Evolutionary conservation across 2,329 filamentous ascomycete genomes (phyloP), one percentile per base, ranked within the genome.

Genomic region (Huntiella savannae): DNA sequence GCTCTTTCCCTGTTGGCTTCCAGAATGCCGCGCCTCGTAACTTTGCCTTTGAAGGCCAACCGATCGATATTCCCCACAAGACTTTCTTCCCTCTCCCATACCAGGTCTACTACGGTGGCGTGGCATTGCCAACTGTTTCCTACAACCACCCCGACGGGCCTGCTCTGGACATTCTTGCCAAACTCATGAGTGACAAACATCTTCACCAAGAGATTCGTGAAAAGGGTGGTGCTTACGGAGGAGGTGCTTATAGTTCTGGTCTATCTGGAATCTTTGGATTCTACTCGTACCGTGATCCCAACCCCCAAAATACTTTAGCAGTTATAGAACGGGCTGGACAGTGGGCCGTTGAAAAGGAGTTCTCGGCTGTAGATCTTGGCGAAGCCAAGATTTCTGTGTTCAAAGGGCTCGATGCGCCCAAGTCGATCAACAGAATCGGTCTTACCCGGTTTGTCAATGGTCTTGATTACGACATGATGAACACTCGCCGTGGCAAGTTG

Each of bases 171-270:
- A 81, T 96, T 36, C 75, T 98, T 16, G 78, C 87, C 10, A 85
- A 95, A 59, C 75, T 98, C 13, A 73, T 98, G 32, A 96, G 88
- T 0, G 88, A 98, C 65, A 95, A 94, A 62, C 83, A 95, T 58
- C 70, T 98, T 22, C 91, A 98, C 59, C 88, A 93, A 54, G 91
- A 96, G 62, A 95, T 98, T 53, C 82, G 91, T 47, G 91, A 98
- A 59, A 96, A 96, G 63, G 91, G 91, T 32, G 91, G 91, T 34
- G 91, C 91, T 0, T 98, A 98, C 54, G 91, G 91, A 39, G 91
- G 85, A 16, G 86, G 87, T 11, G 88, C 91, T 1, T 88, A 85
- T 59, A 79, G 82, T 39, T 77, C 78, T 17, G 75, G 81, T 0
- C 65, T 94, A 5, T 80, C 84, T 53, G 88, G 87, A 17, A 61